These are phyloP conservation scores for Striga asiatica DNA, from an alignment of 257 asterid species.

Conservation along the genomic window DNA sequence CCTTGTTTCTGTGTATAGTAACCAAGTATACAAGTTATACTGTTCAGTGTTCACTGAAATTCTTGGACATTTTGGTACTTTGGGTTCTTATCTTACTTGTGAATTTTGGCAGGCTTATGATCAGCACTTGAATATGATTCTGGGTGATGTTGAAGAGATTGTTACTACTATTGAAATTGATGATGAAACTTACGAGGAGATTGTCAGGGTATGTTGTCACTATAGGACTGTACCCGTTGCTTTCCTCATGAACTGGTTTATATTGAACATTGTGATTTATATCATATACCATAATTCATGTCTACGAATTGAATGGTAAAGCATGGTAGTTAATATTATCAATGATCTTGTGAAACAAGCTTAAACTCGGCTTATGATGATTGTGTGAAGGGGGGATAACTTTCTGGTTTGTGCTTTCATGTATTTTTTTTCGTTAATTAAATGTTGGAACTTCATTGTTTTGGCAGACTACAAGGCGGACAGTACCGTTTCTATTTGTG, in stretches of 20 bases:
- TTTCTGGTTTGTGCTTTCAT: neutral
- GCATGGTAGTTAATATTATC: neutral
- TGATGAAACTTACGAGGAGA: slow-evolving; percentile 97
- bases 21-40: neutral
- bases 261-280: no score
- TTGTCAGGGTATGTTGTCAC: slow-evolving; percentile 64
- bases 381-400: neutral
- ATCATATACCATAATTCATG: no score
- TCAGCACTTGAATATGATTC: slow-evolving; percentile 97
- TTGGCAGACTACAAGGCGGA: slow-evolving; percentile 68
- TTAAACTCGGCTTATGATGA: neutral
- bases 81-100: neutral
- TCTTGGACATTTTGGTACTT: neutral
- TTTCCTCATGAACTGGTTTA: no score
- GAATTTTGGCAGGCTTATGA: slow-evolving; percentile 78
- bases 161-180: slow-evolving; percentile 88
- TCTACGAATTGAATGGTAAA: no score
- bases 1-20: neutral
- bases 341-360: neutral
- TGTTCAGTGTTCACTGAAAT: neutral
- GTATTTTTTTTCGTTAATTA: neutral
- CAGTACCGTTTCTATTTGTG: slow-evolving; percentile 73
- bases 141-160: slow-evolving; percentile 94
- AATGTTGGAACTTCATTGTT: neutral
- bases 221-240: no score